Evolutionary conservation across 805 yeast species (phyloP).

Genomic region (Kodamaea hsintzibuensis): DNA sequence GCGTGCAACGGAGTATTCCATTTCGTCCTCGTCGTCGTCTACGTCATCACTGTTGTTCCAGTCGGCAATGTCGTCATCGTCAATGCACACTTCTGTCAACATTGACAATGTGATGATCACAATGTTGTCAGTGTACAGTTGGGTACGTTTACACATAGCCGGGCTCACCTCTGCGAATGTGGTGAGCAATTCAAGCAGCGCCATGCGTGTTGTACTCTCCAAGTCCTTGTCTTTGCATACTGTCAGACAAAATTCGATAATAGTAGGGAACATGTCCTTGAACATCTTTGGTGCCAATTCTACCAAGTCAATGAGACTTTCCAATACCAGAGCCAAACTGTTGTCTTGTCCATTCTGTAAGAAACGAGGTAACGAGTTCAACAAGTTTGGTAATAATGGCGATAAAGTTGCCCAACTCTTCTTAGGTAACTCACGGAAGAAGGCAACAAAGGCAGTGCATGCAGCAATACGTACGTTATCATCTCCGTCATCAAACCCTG

Average conservation of each 20-base stretch:
- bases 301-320: slow-evolving; percentile 84
- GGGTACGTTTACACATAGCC: slow-evolving; percentile 84
- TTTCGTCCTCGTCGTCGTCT: slow-evolving; percentile 74
- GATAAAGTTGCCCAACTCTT: slow-evolving; percentile 74
- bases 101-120: slow-evolving; percentile 73
- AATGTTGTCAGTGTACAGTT: slow-evolving; percentile 68
- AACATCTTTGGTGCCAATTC: slow-evolving; percentile 94
- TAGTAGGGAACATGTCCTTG: slow-evolving; percentile 85
- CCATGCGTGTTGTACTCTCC: slow-evolving; percentile 76
- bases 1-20: slow-evolving; percentile 87
- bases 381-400: slow-evolving; percentile 76
- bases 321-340: slow-evolving; percentile 85
- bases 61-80: slow-evolving; percentile 80
- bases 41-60: slow-evolving; percentile 87
- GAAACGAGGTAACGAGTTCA: slow-evolving; percentile 85
- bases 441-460: slow-evolving; percentile 88
- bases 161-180: slow-evolving; percentile 94
- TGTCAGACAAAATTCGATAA: slow-evolving; percentile 80
- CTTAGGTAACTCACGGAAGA: slow-evolving; percentile 80
- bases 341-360: slow-evolving; percentile 75
- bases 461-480: slow-evolving; percentile 91
- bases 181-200: slow-evolving; percentile 85
- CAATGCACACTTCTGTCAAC: slow-evolving; percentile 91
- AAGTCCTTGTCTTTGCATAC: slow-evolving; percentile 80
- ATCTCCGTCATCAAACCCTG: slow-evolving; percentile 76